Evolutionary conservation across 2,329 filamentous ascomycete genomes (phyloP).

Genomic region (Trichoderma sp.): DNA sequence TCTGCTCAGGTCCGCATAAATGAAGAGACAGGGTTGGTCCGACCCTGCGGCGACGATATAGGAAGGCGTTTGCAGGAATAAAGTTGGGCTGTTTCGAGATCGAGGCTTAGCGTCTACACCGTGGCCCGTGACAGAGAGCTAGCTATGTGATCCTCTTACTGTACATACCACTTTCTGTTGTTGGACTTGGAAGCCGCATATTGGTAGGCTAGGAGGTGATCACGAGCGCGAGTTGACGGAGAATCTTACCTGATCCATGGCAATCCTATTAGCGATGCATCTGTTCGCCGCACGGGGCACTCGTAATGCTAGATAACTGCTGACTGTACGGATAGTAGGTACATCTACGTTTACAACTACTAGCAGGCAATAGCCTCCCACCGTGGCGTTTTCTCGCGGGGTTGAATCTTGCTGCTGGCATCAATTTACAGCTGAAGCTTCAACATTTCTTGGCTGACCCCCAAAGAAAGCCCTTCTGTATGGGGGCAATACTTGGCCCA

Average conservation of each 20-base stretch:
- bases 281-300: background rate
- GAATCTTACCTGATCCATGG: background rate
- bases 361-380: background rate
- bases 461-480: background rate
- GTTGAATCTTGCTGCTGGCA: background rate
- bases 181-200: constrained; percentile 5
- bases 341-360: background rate
- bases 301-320: background rate
- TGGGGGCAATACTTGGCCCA: background rate
- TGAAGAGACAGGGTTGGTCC: background rate
- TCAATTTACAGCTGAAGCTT: background rate
- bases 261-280: background rate
- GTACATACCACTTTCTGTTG: constrained; percentile 28
- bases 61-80: constrained; percentile 19
- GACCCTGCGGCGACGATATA: background rate
- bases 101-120: constrained; percentile 14
- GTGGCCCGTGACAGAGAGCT: background rate
- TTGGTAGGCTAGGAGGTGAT: background rate
- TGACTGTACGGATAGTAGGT: too few species aligned
- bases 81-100: constrained; percentile 16
- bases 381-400: background rate
- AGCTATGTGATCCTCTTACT: background rate
- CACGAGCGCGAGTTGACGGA: constrained; percentile 11
- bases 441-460: background rate
- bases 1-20: background rate